Evolutionary conservation across 2,329 filamentous ascomycete species (phyloP).

Genomic region (Rhytidhysteron rufulum): DNA sequence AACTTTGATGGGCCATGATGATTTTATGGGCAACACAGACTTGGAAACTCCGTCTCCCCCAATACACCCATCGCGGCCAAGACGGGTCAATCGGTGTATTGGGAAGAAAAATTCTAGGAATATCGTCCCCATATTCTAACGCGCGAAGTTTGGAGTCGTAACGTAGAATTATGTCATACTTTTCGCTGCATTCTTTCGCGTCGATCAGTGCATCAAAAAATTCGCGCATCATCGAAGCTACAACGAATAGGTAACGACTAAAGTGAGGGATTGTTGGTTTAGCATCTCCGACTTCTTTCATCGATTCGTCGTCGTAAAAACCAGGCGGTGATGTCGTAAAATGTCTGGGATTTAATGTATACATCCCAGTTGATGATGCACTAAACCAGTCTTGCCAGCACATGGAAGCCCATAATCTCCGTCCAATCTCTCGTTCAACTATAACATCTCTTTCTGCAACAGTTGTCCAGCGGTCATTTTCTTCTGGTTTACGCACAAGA

Average conservation of each 20-base stretch:
- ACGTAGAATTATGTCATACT: constrained; percentile 39
- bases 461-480: not conserved
- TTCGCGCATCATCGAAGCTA: constrained; percentile 35
- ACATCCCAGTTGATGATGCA: constrained; percentile 38
- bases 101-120: constrained; percentile 33
- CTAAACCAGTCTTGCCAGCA: constrained; percentile 37
- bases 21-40: constrained; percentile 42
- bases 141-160: constrained; percentile 38
- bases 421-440: not conserved
- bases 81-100: constrained; percentile 27
- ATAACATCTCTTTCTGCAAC: not conserved
- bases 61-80: constrained; percentile 40
- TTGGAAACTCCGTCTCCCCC: constrained; percentile 37
- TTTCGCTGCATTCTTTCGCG: constrained; percentile 31
- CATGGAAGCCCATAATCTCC: not conserved
- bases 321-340: constrained; percentile 32
- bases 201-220: constrained; percentile 36
- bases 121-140: constrained; percentile 23
- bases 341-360: constrained; percentile 34
- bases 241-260: constrained; percentile 28
- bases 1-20: constrained; percentile 45
- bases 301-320: constrained; percentile 36
- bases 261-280: constrained; percentile 28
- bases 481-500: constrained; percentile 17
- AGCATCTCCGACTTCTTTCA: constrained; percentile 13